These are phyloP conservation scores for Mycena haematopus DNA, from an alignment of 768 basidiomycete species.

Conservation along the genomic window DNA sequence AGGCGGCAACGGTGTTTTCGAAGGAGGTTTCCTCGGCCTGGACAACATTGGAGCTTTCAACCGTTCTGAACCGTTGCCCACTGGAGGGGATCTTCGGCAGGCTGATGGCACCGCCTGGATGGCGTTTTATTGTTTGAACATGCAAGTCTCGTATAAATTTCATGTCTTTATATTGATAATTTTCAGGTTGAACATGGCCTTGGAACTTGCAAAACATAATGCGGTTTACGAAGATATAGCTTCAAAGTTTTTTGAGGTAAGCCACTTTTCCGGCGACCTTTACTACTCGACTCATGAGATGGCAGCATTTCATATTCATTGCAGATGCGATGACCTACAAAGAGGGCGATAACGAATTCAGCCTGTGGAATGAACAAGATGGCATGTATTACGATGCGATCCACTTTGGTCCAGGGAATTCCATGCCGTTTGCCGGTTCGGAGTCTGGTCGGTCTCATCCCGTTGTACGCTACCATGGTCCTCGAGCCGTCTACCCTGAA, in stretches of 20 bases:
- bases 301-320: constrained; percentile 95
- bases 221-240: constrained; percentile 98
- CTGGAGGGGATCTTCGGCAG: constrained; percentile 92
- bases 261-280: constrained; percentile 23
- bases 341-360: constrained; percentile 76
- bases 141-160: constrained; percentile 52
- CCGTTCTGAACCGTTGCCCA: constrained; percentile 94
- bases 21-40: constrained; percentile 96
- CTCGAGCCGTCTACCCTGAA: constrained; percentile 90
- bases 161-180: constrained; percentile 12
- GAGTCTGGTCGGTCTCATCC: constrained; percentile 96
- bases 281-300: constrained; percentile 8
- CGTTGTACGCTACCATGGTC: constrained; percentile 93
- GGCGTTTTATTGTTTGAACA: constrained; percentile 98
- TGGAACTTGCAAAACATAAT: constrained; percentile 98
- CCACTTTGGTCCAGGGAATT: constrained; percentile 79
- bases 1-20: constrained; percentile 95
- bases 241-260: constrained; percentile 93
- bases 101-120: constrained; percentile 99
- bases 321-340: constrained; percentile 98
- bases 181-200: constrained; percentile 90
- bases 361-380: constrained; percentile 95
- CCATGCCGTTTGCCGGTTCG: constrained; percentile 93
- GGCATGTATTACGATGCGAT: constrained; percentile 99
- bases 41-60: constrained; percentile 99